Conservation (phyloP, 1,284 basidiomycete genomes). For the Leccinum solheimii region DNA sequence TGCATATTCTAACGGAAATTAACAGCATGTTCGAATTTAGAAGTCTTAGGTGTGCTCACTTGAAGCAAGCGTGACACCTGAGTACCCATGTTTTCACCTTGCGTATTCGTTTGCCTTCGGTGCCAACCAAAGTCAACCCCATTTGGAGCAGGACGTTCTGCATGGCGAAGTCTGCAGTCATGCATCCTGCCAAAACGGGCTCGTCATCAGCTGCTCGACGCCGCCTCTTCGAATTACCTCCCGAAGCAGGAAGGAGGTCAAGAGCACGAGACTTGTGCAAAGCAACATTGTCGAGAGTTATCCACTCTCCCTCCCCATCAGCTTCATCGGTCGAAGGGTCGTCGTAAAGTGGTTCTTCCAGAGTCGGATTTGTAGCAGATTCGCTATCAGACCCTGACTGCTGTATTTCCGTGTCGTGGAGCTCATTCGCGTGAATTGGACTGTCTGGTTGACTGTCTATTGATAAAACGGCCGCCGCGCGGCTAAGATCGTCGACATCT, state of each 20-base stretch:
- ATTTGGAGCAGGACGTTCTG: constrained; percentile 98
- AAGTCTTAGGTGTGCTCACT: constrained; percentile 59
- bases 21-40: neutral
- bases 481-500: constrained; percentile 14
- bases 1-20: constrained; percentile 75
- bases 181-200: constrained; percentile 73
- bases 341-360: constrained; percentile 53
- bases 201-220: constrained; percentile 44
- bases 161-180: constrained; percentile 99
- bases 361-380: constrained; percentile 6
- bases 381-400: constrained; percentile 6
- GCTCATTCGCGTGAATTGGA: constrained; percentile 1
- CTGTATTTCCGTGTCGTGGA: constrained; percentile 2
- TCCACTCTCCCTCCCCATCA: constrained; percentile 94
- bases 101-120: constrained; percentile 88
- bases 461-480: constrained; percentile 13
- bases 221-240: constrained; percentile 37
- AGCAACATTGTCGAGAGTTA: constrained; percentile 88
- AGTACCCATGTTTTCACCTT: constrained; percentile 96
- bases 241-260: constrained; percentile 66
- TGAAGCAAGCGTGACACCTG: constrained; percentile 98
- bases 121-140: constrained; percentile 88
- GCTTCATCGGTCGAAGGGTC: constrained; percentile 69
- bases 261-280: constrained; percentile 89
- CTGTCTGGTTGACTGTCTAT: constrained; percentile 7